These are phyloP conservation scores for Geranium rotundifolium DNA, from an alignment of 345 rosid genomes.

Conservation along the genomic window DNA sequence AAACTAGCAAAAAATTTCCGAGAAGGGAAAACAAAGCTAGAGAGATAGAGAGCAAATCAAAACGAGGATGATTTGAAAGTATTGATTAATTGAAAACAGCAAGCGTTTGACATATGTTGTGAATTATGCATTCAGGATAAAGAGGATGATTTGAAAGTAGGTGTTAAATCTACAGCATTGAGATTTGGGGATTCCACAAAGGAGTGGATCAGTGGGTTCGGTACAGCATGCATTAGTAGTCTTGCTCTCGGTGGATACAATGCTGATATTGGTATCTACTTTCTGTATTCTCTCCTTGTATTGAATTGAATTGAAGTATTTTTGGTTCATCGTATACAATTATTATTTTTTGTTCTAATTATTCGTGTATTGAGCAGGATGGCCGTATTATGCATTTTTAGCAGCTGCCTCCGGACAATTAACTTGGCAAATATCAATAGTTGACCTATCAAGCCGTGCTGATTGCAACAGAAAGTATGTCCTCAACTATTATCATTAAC, in stretches of 20 bases:
- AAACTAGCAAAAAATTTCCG: no score
- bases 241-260: conserved; percentile 67
- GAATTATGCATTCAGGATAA: conserved; percentile 45
- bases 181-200: conserved; percentile 79
- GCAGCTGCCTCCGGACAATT: conserved; percentile 73
- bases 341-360: neutral
- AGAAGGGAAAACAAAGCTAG: no score
- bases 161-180: conserved; percentile 90
- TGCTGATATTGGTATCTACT: conserved; percentile 57
- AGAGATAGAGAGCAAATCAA: no score
- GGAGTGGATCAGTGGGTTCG: conserved; percentile 74
- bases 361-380: conserved; percentile 32
- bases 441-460: conserved; percentile 47
- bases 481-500: neutral
- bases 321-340: neutral
- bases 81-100: neutral
- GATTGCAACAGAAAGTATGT: conserved; percentile 44
- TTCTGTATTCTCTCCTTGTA: neutral
- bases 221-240: conserved; percentile 52
- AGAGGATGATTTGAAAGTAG: conserved; percentile 86
- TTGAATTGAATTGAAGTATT: neutral
- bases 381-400: conserved; percentile 64
- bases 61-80: no score
- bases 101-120: neutral
- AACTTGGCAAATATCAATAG: conserved; percentile 81